Evolutionary conservation across 495 filamentous ascomycete genomes (phyloP), one percentile per base, ranked within the genome.

Genomic region (Aspergillus leporis): DNA sequence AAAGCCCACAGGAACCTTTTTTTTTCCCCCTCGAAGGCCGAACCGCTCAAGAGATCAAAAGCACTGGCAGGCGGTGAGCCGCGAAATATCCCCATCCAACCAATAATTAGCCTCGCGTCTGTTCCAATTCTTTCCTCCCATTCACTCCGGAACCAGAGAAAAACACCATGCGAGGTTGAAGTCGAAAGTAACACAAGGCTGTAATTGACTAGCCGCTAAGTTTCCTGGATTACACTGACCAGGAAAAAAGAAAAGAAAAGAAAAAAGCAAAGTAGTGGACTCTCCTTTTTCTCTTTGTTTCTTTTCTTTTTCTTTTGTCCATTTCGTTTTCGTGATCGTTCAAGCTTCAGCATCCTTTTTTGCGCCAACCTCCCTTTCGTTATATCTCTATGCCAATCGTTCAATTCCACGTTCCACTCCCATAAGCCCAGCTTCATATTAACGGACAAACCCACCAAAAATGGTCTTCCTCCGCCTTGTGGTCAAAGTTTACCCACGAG

Each of bases 391-490:
- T 2, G 4, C 12, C 10, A 12, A 13, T 13, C 10, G 2, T 40
- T 12, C 16, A 4, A 2, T 9, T 40, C 36, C 16, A n/a, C 10
- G 9, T 14, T 43, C 5, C 16, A 43, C 9, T 36, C 32, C 32
- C 8, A 59, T 36, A 28, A 65, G 9, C 48, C 61, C 30, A 46
- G 3, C 53, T 53, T 2, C 67, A 4, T 51, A 53, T 2, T 69
- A 59, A 49, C n/a, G n/a, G n/a, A n/a, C n/a, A n/a, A n/a, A n/a
- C n/a, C n/a, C n/a, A n/a, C n/a, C n/a, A 14, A 58, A 59, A 47
- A 74, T 77, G 72, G 72, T 76, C 36, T 65, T 72, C 38, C 62
- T 79, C 14, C 73, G 74, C 16, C 59, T 79, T 1, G 63, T 67
- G 7, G 69, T 76, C 14, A 73, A 70, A 56, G 66, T 79, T 59